A percentile compares a stretch with the other conserved stretches of the same genome.
Conservation (phyloP, 169 alveolate genomes). For the Cryptosporidium canis region DNA sequence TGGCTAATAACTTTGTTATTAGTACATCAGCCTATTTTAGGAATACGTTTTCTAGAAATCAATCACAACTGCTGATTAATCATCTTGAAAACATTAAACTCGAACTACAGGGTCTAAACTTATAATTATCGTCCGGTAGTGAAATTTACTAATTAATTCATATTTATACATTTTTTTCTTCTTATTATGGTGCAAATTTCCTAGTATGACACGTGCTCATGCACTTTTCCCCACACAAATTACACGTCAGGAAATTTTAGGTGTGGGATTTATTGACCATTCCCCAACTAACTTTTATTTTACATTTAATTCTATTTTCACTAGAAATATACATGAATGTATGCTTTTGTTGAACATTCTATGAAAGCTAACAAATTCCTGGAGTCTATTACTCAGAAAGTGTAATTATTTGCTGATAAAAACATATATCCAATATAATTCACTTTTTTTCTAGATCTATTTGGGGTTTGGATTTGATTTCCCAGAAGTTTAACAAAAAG, state of each 20-base stretch:
- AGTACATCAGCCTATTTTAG: not conserved
- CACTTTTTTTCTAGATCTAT: not conserved
- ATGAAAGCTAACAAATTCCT: not conserved
- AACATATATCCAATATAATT: not conserved
- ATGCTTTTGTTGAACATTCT: not conserved
- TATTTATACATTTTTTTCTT: not conserved
- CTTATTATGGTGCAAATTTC: not conserved
- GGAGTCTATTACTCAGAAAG: not conserved
- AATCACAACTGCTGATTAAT: not conserved
- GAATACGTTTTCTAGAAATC: not conserved
- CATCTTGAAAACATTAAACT: not conserved
- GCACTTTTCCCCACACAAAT: slow-evolving; percentile 10
- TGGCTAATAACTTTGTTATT: slow-evolving; percentile 20
- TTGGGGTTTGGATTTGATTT: not conserved
- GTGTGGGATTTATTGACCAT: not conserved
- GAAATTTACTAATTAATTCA: not conserved
- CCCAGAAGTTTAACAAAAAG: not conserved
- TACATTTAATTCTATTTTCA: not conserved
- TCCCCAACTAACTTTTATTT: not conserved
- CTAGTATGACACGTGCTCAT: not conserved
- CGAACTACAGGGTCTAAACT: not conserved
- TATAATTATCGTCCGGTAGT: not conserved
- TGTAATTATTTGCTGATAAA: not conserved
- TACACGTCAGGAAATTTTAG: not conserved
- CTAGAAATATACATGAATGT: not conserved